Evolutionary conservation across 1,284 basidiomycete genomes (phyloP), one percentile per base, ranked within the genome.

Genomic region (Anthracocystis setariae): DNA sequence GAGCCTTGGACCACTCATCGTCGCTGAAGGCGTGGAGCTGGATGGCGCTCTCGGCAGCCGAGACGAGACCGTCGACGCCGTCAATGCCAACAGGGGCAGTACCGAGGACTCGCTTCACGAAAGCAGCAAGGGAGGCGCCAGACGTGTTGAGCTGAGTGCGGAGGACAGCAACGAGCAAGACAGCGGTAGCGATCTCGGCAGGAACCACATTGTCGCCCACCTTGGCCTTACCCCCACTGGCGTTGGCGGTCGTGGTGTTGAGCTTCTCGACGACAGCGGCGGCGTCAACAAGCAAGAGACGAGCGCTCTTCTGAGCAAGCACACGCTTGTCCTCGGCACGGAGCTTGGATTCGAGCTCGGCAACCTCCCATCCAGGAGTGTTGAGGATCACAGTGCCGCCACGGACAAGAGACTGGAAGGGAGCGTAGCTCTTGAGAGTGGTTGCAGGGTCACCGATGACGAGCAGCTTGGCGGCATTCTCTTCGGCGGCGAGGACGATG

Each of bases 361-460:
- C 73, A 15, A 65, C 54, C 37, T 76, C 74, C 80, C 78, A 80
- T 17, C 73, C 76, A 39, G 73, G 66, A 7, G 72, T 68, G 61
- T 80, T 77, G 71, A 82, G 53, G 42, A 82, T 69, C 35, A 82
- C 75, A 25, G 75, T 76, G 21, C 78, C 81, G 43, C 78, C 74
- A 38, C 59, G 58, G 15, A 70, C 66, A 33, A 82, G 65, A 20
- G 77, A 67, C 43, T 69, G 69, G 58, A 82, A 77, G 42, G 74
- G 71, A 27, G 70, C 65, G 64, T 74, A 74, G 49, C 64, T 62
- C 70, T 75, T 76, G 48, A 82, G 73, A n/a, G 76, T 57, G 29
- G 64, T 55, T 21, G 68, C 56, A 39, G 78, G 73, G 39, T 80
- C 80, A 53, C 72, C 68, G 45, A 82, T 49, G 29, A 82, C 69